Evolutionary conservation across 129 eudicot species (phyloP), one percentile per base, ranked within the genome.

Genomic region (Centrapalus pauciflorus): DNA sequence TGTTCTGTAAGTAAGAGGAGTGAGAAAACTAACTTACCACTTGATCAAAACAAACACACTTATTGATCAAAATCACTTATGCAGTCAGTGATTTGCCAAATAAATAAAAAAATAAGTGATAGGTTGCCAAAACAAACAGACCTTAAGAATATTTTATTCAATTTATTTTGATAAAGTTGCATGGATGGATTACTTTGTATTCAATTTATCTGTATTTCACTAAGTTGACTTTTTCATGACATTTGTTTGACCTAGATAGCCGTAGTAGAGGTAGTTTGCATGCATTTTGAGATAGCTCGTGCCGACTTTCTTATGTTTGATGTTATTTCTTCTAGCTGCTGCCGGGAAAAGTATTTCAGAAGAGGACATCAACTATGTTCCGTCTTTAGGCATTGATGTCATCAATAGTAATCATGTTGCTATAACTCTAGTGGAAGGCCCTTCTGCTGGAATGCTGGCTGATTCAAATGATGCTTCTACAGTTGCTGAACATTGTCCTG

Each of bases 261-360:
- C 17, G 52, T 23, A 16, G 52, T 46, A 45, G 51, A 45, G 52
- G 52, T 46, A 46, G 10, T 17, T 46, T n/a, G n/a, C 21, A 48
- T 61, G 54, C 66, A 43, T 74, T 28, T 49, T 46, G 40, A 19
- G 62, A 40, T 43, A 45, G 52, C 52, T 62, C 3, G 55, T 37
- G 34, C 9, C 21, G 14, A 57, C 56, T 52, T 21, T 26, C 41
- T 58, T 68, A 32, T 34, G 50, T 56, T 32, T 11, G 5, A 34
- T 64, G 21, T 65, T 61, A 29, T 73, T 45, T 10, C 55, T 46
- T 70, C 41, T 57, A 85, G 93, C 78, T 51, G 79, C 80, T 14
- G 54, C 66, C 55, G 83, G 77, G 66, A 66, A 72, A 61, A 29
- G 35, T 19, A 30, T 80, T 43, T 60, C 69, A 59, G n/a, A 72